These are phyloP conservation scores for Suzukiozyma palmioleophila DNA, from an alignment of 1,139 yeast species.

Conservation along the genomic window DNA sequence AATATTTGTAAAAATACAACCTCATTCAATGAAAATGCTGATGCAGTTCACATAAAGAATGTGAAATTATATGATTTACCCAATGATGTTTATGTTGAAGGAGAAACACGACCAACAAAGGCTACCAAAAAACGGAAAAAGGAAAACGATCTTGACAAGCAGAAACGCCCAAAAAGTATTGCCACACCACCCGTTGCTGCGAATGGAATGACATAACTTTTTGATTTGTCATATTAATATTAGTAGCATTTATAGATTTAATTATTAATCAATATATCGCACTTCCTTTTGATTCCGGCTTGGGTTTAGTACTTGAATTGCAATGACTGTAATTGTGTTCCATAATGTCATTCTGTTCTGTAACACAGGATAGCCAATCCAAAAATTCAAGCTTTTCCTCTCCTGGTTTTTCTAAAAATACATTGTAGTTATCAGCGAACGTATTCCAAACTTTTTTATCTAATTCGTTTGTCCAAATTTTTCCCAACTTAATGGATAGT, in stretches of 20 bases:
- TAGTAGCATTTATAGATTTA: too few relatives aligned
- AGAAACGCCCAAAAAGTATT: constrained; percentile 16
- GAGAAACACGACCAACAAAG: constrained; percentile 68
- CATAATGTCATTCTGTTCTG: constrained; percentile 4
- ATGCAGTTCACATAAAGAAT: constrained; percentile 65
- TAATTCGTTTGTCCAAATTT: constrained; percentile 26
- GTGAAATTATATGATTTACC: constrained; percentile 82
- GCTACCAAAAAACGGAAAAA: constrained; percentile 27
- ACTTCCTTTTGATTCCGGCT: too few relatives aligned
- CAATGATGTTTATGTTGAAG: constrained; percentile 75
- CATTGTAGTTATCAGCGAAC: constrained; percentile 28
- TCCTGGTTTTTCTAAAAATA: constrained; percentile 2
- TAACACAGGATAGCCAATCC: constrained; percentile 10
- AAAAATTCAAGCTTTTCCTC: constrained; percentile 7
- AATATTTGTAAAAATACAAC: constrained; percentile 73
- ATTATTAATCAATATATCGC: too few relatives aligned
- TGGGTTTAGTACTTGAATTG: too few relatives aligned
- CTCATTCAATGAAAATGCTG: constrained; percentile 56
- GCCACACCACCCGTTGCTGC: constrained; percentile 8
- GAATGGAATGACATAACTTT: background rate
- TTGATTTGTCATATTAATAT: too few relatives aligned
- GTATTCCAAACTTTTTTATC: constrained; percentile 25
- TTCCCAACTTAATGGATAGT: constrained; percentile 25
- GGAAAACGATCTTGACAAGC: constrained; percentile 9
- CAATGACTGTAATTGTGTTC: too few relatives aligned